A percentile compares a stretch with the other conserved stretches of the same genome.
phyloP scores from a whole-genome alignment of 208 protist species.

The Trypanosomatidae sp. region DNA sequence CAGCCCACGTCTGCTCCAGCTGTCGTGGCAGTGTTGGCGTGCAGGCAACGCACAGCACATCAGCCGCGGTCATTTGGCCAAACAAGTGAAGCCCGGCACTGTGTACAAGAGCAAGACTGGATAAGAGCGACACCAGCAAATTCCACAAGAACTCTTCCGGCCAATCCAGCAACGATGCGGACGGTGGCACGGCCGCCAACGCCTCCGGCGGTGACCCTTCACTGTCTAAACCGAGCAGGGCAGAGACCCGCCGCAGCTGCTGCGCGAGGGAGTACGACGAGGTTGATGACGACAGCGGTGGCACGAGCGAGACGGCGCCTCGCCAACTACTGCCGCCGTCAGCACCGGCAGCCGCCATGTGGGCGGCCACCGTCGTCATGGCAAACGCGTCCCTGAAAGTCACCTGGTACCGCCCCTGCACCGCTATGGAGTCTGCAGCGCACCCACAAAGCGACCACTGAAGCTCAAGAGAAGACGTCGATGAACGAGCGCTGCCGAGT shows the following conservation, averaged over 20 bases:
- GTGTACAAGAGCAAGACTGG: constrained; percentile 64
- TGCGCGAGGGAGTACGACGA: constrained; percentile 18
- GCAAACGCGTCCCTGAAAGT: constrained; percentile 22
- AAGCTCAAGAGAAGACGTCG: constrained; percentile 5
- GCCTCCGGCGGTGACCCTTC: neutral
- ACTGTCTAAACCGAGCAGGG: constrained; percentile 1
- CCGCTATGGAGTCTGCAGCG: neutral
- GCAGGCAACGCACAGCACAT: constrained; percentile 75
- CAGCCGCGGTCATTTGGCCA: constrained; percentile 50
- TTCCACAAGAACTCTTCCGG: constrained; percentile 80
- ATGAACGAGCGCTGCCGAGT: neutral
- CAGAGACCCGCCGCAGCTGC: constrained; percentile 23
- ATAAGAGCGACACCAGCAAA: constrained; percentile 61
- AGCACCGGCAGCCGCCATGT: constrained; percentile 4
- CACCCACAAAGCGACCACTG: constrained; percentile 7
- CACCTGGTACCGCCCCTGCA: neutral
- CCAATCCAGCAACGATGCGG: constrained; percentile 48
- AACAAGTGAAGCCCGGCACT: constrained; percentile 59
- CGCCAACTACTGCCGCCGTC: neutral
- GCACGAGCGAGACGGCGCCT: neutral
- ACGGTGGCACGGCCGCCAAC: constrained; percentile 1
- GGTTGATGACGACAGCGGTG: constrained; percentile 2
- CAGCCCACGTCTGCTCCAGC: constrained; percentile 32
- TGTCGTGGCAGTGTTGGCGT: constrained; percentile 24
- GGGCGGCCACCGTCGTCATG: constrained; percentile 18